phyloP scores from a whole-genome alignment of 192 early-diverging fungal species.

The Chytriomyces hyalinus region DNA sequence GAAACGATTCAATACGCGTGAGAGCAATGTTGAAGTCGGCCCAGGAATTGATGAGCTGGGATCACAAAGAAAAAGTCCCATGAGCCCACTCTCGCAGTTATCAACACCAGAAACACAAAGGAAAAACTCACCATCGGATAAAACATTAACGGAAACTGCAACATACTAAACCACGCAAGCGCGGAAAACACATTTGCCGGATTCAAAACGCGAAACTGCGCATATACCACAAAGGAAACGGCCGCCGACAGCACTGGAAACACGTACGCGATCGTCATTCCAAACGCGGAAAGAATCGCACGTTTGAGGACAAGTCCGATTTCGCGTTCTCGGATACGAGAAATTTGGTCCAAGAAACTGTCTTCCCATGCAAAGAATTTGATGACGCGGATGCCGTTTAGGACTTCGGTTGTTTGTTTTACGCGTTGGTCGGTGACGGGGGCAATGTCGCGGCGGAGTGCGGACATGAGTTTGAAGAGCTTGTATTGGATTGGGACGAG shows the following conservation, averaged over 20 bases:
- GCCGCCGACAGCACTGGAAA: constrained; percentile 49
- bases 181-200: constrained; percentile 51
- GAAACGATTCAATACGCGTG: constrained; percentile 51
- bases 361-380: constrained; percentile 77
- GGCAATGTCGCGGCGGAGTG: constrained; percentile 45
- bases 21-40: constrained; percentile 59
- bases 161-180: constrained; percentile 46
- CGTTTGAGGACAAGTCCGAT: constrained; percentile 41
- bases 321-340: constrained; percentile 69
- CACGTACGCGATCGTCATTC: constrained; percentile 48
- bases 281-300: constrained; percentile 40
- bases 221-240: constrained; percentile 51
- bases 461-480: constrained; percentile 41
- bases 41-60: constrained; percentile 39
- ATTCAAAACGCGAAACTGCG: constrained; percentile 30
- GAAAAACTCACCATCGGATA: constrained; percentile 1
- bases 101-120: background rate
- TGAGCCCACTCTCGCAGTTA: background rate
- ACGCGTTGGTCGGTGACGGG: constrained; percentile 73
- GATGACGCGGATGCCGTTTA: constrained; percentile 76
- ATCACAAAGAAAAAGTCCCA: constrained; percentile 55
- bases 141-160: constrained; percentile 31
- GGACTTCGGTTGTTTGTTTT: constrained; percentile 68
- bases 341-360: constrained; percentile 66
- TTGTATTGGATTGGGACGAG: constrained; percentile 45